phyloP scores from a whole-genome alignment of 805 yeast species.

The Candida tammaniensis region DNA sequence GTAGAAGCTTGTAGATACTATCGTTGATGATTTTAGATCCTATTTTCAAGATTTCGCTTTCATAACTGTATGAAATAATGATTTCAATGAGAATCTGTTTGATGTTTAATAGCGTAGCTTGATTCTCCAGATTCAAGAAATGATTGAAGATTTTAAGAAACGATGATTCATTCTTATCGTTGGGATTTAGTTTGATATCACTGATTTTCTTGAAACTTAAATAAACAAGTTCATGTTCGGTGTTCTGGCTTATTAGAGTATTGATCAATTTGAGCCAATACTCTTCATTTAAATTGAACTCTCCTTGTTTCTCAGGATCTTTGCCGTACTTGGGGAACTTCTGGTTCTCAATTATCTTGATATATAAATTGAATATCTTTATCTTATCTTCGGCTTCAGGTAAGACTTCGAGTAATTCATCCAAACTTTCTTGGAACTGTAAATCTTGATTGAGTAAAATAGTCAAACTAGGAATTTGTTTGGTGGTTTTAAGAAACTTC shows the following conservation, averaged over 20 bases:
- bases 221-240: conserved; percentile 29
- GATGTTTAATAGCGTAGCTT: conserved; percentile 57
- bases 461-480: conserved; percentile 30
- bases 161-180: conserved; percentile 26
- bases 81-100: conserved; percentile 60
- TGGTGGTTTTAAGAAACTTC: conserved; percentile 19
- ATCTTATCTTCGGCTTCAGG: conserved; percentile 8
- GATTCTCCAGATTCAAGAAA: conserved; percentile 48
- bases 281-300: conserved; percentile 19
- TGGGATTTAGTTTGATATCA: conserved; percentile 22
- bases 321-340: conserved; percentile 1
- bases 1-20: conserved; percentile 50
- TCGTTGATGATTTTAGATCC: conserved; percentile 54
- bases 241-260: conserved; percentile 15
- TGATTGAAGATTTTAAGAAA: conserved; percentile 54
- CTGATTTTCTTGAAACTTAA: conserved; percentile 31
- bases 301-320: background rate
- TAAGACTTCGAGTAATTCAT: conserved; percentile 19
- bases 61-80: conserved; percentile 62
- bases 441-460: conserved; percentile 22
- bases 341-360: conserved; percentile 1
- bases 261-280: conserved; percentile 31
- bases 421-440: conserved; percentile 28
- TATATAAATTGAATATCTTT: conserved; percentile 3
- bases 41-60: conserved; percentile 51